A percentile compares a stretch with the other conserved stretches of the same genome.
Evolutionary conservation across 1,139 yeast species (phyloP).

Genomic region (Sugiyamaella neomexicana): DNA sequence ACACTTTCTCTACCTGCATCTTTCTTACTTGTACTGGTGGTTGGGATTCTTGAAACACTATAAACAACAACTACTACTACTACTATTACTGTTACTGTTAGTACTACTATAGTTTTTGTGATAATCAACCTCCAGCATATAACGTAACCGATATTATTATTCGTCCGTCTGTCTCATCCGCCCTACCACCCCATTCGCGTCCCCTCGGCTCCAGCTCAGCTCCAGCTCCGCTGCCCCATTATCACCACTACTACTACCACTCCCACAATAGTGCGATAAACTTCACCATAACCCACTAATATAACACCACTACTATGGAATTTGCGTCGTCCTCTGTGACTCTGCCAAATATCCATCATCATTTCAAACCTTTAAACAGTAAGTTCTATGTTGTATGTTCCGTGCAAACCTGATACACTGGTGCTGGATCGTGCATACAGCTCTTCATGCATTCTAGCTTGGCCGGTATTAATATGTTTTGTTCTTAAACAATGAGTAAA

Average conservation of each 20-base stretch:
- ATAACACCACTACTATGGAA: constrained; percentile 6
- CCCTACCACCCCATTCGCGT: no score
- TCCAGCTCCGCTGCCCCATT: no score
- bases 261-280: no score
- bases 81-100: no score
- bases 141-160: neutral
- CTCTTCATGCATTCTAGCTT: constrained; percentile 7
- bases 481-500: constrained; percentile 13
- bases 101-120: no score
- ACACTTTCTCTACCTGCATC: neutral
- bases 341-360: constrained; percentile 13
- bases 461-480: neutral
- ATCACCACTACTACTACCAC: no score
- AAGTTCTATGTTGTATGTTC: neutral
- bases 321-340: constrained; percentile 14
- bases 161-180: no score
- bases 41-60: no score
- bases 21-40: neutral
- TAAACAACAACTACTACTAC: no score
- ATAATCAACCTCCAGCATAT: neutral
- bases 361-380: constrained; percentile 12
- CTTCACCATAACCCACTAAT: neutral
- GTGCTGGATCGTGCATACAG: constrained; percentile 11
- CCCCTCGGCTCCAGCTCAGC: no score
- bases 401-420: constrained; percentile 1